phyloP scores from a whole-genome alignment of 2,329 filamentous ascomycete species.

The Eurotiales sp. region DNA sequence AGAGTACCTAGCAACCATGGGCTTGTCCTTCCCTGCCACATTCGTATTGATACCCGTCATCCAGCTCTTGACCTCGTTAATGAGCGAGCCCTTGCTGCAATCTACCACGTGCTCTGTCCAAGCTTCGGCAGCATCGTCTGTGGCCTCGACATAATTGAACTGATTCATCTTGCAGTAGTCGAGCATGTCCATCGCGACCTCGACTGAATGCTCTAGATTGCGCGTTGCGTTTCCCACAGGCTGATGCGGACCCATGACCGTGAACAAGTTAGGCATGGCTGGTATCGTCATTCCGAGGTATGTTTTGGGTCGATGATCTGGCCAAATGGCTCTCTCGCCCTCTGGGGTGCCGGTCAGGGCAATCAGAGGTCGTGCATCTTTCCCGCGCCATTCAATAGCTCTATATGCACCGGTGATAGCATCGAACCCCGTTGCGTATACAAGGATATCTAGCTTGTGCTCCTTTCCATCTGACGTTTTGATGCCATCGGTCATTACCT shows the following conservation, averaged over 20 bases:
- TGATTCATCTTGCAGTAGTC: too few relatives aligned
- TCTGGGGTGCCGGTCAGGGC: conserved; percentile 28
- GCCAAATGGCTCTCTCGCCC: conserved; percentile 27
- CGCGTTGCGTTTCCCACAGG: conserved; percentile 32
- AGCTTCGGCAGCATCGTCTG: too few relatives aligned
- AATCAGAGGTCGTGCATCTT: conserved; percentile 22
- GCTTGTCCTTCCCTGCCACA: too few relatives aligned
- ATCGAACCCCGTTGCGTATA: conserved; percentile 24
- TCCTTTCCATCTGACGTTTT: conserved; percentile 33
- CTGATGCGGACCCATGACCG: conserved; percentile 53
- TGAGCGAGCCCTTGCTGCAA: too few relatives aligned
- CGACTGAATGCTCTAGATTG: conserved; percentile 30
- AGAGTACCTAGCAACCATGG: too few relatives aligned
- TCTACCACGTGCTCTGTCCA: too few relatives aligned
- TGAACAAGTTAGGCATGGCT: conserved; percentile 51
- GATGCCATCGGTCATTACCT: conserved; percentile 37
- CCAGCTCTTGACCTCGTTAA: too few relatives aligned
- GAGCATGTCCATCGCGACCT: conserved; percentile 40
- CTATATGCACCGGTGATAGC: conserved; percentile 40
- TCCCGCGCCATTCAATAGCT: conserved; percentile 33
- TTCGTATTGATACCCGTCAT: too few relatives aligned
- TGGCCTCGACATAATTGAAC: too few relatives aligned
- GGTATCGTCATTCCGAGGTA: conserved; percentile 42
- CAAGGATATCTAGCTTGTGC: conserved; percentile 40
- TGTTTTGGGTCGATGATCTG: conserved; percentile 27